These are phyloP conservation scores for Solanum chacoense DNA, from an alignment of 305 asterid species.

Conservation along the genomic window DNA sequence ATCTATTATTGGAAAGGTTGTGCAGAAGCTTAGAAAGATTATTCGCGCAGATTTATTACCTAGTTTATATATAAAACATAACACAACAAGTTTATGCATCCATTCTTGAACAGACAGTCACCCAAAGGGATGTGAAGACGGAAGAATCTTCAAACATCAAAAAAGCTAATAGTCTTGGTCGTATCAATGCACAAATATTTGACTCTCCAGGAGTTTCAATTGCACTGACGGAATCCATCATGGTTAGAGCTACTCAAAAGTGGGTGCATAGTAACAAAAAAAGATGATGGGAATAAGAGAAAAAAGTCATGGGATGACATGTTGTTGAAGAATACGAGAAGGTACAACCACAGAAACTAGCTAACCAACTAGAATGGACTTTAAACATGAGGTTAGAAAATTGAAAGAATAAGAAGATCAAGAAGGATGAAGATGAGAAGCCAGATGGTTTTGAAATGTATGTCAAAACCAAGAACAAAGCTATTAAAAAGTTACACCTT, in stretches of 20 bases:
- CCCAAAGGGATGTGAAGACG: neutral
- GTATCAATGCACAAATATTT: neutral
- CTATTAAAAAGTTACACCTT: no score
- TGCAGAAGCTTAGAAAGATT: no score
- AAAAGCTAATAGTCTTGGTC: neutral
- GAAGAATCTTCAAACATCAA: neutral
- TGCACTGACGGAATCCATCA: neutral
- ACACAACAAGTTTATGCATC: no score
- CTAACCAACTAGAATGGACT: neutral
- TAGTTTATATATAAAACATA: no score
- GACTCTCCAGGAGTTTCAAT: neutral
- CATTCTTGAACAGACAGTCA: neutral
- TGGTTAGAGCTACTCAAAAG: neutral
- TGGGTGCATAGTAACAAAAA: neutral
- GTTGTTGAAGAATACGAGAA: neutral
- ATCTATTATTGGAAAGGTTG: no score
- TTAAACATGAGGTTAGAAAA: neutral
- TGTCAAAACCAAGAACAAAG: no score
- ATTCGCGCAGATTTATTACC: no score
- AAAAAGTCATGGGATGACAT: neutral
- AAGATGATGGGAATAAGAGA: neutral
- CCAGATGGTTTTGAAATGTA: no score
- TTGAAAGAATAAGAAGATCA: neutral
- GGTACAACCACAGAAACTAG: neutral
- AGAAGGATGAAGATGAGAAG: neutral